These are phyloP conservation scores for Amyloporia xantha DNA, from an alignment of 768 basidiomycete genomes.

Conservation along the genomic window DNA sequence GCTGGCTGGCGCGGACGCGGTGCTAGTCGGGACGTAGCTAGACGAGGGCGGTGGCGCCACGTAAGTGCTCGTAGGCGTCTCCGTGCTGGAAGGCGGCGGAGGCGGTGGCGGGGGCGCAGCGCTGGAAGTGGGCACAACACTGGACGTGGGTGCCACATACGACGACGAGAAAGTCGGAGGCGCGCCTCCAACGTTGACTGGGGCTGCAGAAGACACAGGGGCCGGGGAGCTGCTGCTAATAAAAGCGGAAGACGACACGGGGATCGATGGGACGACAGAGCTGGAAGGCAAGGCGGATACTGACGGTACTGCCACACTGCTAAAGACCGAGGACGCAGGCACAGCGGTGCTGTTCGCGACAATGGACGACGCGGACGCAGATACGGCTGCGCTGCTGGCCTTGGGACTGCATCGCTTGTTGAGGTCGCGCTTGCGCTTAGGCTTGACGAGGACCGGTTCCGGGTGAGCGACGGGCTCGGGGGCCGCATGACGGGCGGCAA, in stretches of 20 bases:
- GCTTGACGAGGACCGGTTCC: conserved; percentile 1
- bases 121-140: conserved; percentile 5
- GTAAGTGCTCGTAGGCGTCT: background rate
- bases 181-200: background rate
- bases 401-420: conserved; percentile 3
- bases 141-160: conserved; percentile 5
- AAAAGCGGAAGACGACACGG: background rate
- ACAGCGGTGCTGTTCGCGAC: background rate
- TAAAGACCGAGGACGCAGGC: background rate
- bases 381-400: conserved; percentile 21
- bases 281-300: background rate
- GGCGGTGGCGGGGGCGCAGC: conserved; percentile 2
- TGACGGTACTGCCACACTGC: background rate
- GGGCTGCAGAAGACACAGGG: background rate
- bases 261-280: background rate
- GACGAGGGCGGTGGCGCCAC: conserved; percentile 4
- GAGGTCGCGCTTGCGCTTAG: conserved; percentile 6
- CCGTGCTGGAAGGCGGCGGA: conserved; percentile 10
- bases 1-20: conserved; percentile 10
- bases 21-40: conserved; percentile 15
- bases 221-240: background rate
- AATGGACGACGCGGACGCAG: conserved; percentile 20
- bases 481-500: background rate
- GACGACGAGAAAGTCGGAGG: background rate
- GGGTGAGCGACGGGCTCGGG: background rate